phyloP scores from a whole-genome alignment of 306 rosid genomes.

The Trichosanthes truncata region DNA sequence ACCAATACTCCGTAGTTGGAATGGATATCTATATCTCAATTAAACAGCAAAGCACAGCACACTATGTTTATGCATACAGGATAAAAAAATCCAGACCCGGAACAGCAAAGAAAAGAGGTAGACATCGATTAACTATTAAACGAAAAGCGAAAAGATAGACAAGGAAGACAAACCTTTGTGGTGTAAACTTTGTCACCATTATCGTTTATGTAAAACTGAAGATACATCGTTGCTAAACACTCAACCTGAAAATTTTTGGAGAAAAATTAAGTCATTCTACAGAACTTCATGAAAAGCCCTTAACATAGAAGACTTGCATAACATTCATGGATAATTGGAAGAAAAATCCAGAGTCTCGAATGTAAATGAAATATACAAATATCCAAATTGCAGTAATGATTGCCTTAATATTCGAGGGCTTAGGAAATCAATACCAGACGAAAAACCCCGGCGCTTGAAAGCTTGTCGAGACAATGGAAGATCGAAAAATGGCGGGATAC shows the following conservation, averaged over 20 bases:
- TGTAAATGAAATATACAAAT: background rate
- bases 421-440: background rate
- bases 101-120: background rate
- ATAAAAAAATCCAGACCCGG: background rate
- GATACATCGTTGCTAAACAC: conserved; percentile 42
- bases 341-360: background rate
- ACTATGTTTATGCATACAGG: background rate
- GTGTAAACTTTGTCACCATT: conserved; percentile 82
- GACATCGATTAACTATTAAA: background rate
- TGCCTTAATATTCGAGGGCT: background rate
- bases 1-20: background rate
- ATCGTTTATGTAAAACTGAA: conserved; percentile 70
- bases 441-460: background rate
- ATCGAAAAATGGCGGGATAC: background rate
- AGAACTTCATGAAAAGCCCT: background rate
- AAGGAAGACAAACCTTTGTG: conserved; percentile 41
- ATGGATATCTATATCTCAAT: background rate
- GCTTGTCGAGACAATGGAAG: background rate
- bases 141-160: background rate
- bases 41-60: background rate
- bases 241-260: background rate
- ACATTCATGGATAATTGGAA: background rate
- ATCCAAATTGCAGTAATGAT: background rate
- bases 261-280: background rate
- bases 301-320: background rate